phyloP scores from a whole-genome alignment of 495 filamentous ascomycete genomes.

The Penicillium cinerascens region DNA sequence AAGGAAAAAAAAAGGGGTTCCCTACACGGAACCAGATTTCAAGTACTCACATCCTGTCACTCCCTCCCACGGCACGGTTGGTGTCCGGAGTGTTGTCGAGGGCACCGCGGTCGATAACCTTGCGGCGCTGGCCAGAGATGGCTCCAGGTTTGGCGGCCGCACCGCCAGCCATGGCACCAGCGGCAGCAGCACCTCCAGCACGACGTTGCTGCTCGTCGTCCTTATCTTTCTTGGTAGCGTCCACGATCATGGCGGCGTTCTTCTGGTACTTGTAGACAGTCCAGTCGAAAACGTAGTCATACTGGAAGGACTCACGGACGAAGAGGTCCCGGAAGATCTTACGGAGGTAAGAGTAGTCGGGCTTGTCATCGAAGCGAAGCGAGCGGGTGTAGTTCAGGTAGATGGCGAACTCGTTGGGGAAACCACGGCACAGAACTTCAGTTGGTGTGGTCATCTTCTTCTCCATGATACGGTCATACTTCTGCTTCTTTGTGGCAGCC shows the following conservation, averaged over 20 bases:
- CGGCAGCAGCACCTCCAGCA: constrained; percentile 53
- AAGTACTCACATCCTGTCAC: constrained; percentile 98
- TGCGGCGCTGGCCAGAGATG: constrained; percentile 77
- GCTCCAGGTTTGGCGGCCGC: constrained; percentile 65
- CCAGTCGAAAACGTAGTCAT: constrained; percentile 99
- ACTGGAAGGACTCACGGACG: constrained; percentile 98
- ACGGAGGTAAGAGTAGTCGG: constrained; percentile 98
- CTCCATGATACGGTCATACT: constrained; percentile 99
- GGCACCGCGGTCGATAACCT: constrained; percentile 69
- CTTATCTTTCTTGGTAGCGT: constrained; percentile 70
- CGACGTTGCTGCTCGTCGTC: constrained; percentile 69
- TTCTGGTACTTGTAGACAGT: constrained; percentile 99
- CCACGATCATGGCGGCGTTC: constrained; percentile 88
- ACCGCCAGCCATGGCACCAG: constrained; percentile 55
- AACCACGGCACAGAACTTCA: constrained; percentile 97
- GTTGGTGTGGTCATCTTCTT: constrained; percentile 99
- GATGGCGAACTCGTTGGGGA: constrained; percentile 99
- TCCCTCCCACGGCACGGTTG: constrained; percentile 83
- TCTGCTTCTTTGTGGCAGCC: constrained; percentile 99
- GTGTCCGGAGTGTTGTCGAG: constrained; percentile 80
- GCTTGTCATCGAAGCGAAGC: constrained; percentile 99
- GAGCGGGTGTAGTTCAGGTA: constrained; percentile 99
- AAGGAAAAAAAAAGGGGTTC: constrained; percentile 57
- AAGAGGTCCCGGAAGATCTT: constrained; percentile 99
- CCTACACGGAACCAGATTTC: constrained; percentile 89